Evolutionary conservation across 2,329 filamentous ascomycete genomes (phyloP), one percentile per base, ranked within the genome.

Genomic region (Pseudogymnoascus sp.): DNA sequence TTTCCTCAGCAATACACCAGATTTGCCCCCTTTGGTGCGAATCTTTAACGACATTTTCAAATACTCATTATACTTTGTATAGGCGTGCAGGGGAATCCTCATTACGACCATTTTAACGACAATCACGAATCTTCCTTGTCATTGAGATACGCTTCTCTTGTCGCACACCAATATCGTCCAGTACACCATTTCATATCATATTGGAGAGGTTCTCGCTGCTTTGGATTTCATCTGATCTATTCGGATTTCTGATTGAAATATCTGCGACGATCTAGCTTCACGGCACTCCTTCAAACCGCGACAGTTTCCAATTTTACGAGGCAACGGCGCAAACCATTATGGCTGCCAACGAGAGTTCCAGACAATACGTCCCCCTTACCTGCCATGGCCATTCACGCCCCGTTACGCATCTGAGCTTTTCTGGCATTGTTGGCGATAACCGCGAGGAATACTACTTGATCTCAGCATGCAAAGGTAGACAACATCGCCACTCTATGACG

Each of bases 361-460:
- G 72, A 62, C 66, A 70, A 63, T 72, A 72, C 64, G 87, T 90
- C 63, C 88, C 88, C 67, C 78, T 90, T 72, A 91, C 88, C 67
- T 90, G 88, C 75, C 88, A 90, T 75, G 88, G 88, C 65, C 88
- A 91, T 74, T 90, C 87, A 63, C 81, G 88, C 68, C 88, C 88
- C 31, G 87, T 91, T 67, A 88, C 87, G 11, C 88, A 91, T 76
- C 79, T 90, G 68, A 86, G 83, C 73, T 90, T 90, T 75, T 90
- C 87, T 65, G 82, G 85, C 24, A 79, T 86, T 63, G 79, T 86
- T 63, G 67, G 66, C 42, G 68, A 66, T 13, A 81, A 86, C 67
- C 84, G 86, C 67, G 85, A 86, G 65, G 83, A 87, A 70, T 90
- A 88, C 75, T 90, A 89, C 73, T 78, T 90, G 67, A 88, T 90